Evolutionary conservation across 2,329 filamentous ascomycete genomes (phyloP), one percentile per base, ranked within the genome.

Genomic region (Trichoderma asperellum): DNA sequence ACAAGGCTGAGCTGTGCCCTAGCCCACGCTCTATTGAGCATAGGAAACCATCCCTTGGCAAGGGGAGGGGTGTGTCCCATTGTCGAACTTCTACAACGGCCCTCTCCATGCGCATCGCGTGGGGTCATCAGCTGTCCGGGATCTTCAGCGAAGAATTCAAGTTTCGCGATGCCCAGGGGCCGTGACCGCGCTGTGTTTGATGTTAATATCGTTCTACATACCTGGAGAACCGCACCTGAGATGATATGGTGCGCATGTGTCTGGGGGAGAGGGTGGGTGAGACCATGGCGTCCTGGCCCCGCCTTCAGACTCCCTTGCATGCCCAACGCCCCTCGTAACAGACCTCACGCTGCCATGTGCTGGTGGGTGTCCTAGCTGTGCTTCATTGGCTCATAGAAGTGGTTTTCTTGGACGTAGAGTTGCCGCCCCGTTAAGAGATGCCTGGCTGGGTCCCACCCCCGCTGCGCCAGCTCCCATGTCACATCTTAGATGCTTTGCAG

Each of bases 181-280:
- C 65, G 58, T 65, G 72, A 75, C 74, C 71, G 68, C 73, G 71
- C 72, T 64, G 72, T 81, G 79, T 80, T 77, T 80, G 75, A 78
- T 77, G 72, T 73, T 78, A 81, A 83, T 83, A 76, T 83, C 75
- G 72, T 76, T 74, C 81, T 74, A 70, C 56, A 68, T 68, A 71
- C 64, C 64, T 67, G 21, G 55, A 49, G 29, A 70, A 64, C 24
- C 73, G 63, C 34, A 37, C 62, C 67, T 49, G 68, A 43, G 58
- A 60, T 61, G 60, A 43, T 75, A 68, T 68, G 71, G 63, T 70
- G 72, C 69, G 68, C 69, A 70, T 70, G 70, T 72, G 52, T 71
- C 60, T 68, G 63, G 43, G 43, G 34, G 70, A 67, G 47, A 65
- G 70, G 67, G 72, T 65, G 66, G 74, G 74, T 71, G 75, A 76